These are phyloP conservation scores for Raffaelea deltoideospora DNA, from an alignment of 2,329 filamentous ascomycete genomes.

Conservation along the genomic window DNA sequence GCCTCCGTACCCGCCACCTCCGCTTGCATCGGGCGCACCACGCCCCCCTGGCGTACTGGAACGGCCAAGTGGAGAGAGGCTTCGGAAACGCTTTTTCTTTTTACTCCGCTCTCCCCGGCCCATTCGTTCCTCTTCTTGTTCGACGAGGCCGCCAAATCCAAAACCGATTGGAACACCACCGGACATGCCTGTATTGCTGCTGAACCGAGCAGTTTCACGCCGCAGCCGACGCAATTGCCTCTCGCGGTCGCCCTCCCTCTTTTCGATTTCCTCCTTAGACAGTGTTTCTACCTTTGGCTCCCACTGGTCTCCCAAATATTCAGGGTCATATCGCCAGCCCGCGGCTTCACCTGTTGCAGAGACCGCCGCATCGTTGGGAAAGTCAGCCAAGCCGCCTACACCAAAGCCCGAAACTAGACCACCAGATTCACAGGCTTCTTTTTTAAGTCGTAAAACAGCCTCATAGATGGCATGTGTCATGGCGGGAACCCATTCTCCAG, in stretches of 20 bases:
- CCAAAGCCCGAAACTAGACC: constrained; percentile 57
- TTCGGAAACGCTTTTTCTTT: constrained; percentile 87
- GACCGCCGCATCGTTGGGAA: constrained; percentile 74
- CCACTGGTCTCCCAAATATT: constrained; percentile 74
- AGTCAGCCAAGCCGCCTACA: constrained; percentile 42
- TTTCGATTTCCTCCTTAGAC: constrained; percentile 94
- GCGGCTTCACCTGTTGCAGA: constrained; percentile 28
- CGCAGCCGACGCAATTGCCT: constrained; percentile 74
- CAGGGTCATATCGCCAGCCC: constrained; percentile 91
- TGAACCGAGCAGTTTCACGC: constrained; percentile 84
- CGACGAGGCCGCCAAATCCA: constrained; percentile 33
- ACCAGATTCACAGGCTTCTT: constrained; percentile 87
- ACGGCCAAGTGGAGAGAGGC: constrained; percentile 65
- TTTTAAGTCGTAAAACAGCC: constrained; percentile 80
- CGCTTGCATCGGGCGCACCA: constrained; percentile 67
- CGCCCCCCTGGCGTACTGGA: constrained; percentile 52
- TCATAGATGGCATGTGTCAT: constrained; percentile 97
- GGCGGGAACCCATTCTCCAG: constrained; percentile 84
- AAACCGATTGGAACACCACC: constrained; percentile 52
- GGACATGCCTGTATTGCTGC: constrained; percentile 67
- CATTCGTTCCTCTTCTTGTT: constrained; percentile 65
- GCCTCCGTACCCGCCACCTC: constrained; percentile 48
- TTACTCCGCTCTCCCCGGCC: constrained; percentile 85
- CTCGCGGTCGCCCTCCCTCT: constrained; percentile 86
- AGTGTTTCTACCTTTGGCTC: constrained; percentile 68